Evolutionary conservation across 108 stramenopile species (phyloP), one percentile per base, ranked within the genome.

Genomic region (Cyclotella sp.): DNA sequence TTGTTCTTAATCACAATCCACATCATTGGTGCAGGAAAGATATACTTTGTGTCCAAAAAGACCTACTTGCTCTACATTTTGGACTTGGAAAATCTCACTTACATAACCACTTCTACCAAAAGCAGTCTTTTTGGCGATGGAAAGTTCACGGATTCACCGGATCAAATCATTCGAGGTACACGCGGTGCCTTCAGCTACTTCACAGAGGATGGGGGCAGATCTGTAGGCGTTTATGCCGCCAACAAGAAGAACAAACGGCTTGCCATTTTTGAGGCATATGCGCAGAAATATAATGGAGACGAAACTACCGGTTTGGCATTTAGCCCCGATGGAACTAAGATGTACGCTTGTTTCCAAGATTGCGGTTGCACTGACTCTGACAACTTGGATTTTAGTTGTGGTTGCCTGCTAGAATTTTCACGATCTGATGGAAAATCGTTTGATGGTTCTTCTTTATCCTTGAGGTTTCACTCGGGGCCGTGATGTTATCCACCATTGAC

Each of bases 231-330:
- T 8, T 83, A 84, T 71, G 73, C 69, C 3, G 29, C 85, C 40
- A 61, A 85, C 29, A 27, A 26, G 0, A 41, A 30, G 10, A 52
- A 44, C 8, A 70, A 68, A 7, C 30, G 65, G 3, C 84, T 72
- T 61, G 70, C 78, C 44, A 85, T 85, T n/a, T 85, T 89, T 68
- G 82, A 84, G 26, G 79, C 73, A 12, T 41, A 55, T 44, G 34
- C 26, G 30, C 41, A 53, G 12, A 47, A 45, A 26, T 74, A 73
- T 30, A 26, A 34, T 24, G 72, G 73, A 9, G 73, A 81, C 49
- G 92, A 91, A 59, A 93, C 90, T 9, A 88, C 90, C 11, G 92
- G 92, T 8, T 51, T 93, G 21, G 86, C 90, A 19, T 91, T 93
- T 57, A 84, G 81, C 43, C 90, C 92, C 4, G 83, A 90, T 77